Evolutionary conservation across 1,139 yeast species (phyloP).

Genomic region (Lodderomyces jiufengensis): DNA sequence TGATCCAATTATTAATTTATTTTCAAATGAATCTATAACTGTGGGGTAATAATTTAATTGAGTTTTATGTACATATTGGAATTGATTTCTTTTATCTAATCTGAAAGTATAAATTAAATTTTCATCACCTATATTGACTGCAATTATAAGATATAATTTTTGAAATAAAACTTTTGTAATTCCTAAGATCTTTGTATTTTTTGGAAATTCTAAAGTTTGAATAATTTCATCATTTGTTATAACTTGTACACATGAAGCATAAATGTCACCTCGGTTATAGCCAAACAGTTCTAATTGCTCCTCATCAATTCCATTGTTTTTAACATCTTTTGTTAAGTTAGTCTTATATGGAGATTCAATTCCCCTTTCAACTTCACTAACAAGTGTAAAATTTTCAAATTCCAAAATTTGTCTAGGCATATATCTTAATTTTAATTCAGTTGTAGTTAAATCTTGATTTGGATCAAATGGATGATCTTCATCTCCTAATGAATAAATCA

Average conservation of each 20-base stretch:
- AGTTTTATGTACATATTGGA: constrained; percentile 59
- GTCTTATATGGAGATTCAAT: constrained; percentile 26
- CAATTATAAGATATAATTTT: constrained; percentile 44
- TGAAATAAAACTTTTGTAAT: constrained; percentile 19
- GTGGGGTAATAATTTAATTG: constrained; percentile 46
- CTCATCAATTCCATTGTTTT: constrained; percentile 17
- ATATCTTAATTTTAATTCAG: constrained; percentile 42
- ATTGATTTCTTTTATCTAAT: constrained; percentile 23
- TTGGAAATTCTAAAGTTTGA: constrained; percentile 39
- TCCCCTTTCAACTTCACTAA: constrained; percentile 48
- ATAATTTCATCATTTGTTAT: constrained; percentile 34
- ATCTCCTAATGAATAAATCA: constrained; percentile 57
- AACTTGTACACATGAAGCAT: constrained; percentile 56
- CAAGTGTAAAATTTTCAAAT: constrained; percentile 21
- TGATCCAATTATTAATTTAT: constrained; percentile 59
- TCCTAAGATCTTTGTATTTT: constrained; percentile 38
- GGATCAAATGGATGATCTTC: constrained; percentile 29
- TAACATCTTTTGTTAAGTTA: constrained; percentile 7
- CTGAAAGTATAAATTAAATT: constrained; percentile 44
- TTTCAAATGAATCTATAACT: constrained; percentile 56
- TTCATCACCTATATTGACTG: constrained; percentile 33
- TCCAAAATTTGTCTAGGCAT: constrained; percentile 50
- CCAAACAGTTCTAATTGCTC: constrained; percentile 42
- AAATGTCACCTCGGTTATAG: constrained; percentile 22
- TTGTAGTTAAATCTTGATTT: constrained; percentile 45